These are phyloP conservation scores for Castanea sativa DNA, from an alignment of 306 rosid species.

Conservation along the genomic window DNA sequence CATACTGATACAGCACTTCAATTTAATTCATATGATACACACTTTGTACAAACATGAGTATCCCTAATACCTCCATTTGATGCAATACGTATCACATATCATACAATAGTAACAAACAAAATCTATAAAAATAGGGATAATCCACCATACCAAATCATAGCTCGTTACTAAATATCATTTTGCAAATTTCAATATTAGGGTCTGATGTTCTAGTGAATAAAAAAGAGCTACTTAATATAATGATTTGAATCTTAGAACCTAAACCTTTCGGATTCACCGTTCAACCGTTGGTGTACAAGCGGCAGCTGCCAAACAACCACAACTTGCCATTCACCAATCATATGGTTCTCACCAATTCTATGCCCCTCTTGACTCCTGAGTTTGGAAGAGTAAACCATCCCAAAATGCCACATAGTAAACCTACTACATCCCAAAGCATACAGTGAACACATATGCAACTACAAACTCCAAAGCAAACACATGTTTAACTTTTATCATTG, in stretches of 20 bases:
- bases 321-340: slow-evolving; percentile 82
- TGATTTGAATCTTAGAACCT: not conserved
- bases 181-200: not conserved
- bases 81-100: too few relatives aligned
- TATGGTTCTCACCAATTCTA: slow-evolving; percentile 54
- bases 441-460: too few relatives aligned
- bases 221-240: not conserved
- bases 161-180: not conserved
- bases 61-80: too few relatives aligned
- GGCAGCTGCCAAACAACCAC: slow-evolving; percentile 86
- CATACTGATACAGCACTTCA: too few relatives aligned
- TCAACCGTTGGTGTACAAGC: slow-evolving; percentile 80
- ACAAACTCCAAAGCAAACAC: too few relatives aligned
- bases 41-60: too few relatives aligned
- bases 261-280: slow-evolving; percentile 85
- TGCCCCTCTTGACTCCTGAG: slow-evolving; percentile 60
- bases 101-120: too few relatives aligned
- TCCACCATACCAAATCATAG: not conserved
- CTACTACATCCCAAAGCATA: too few relatives aligned
- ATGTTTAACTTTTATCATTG: too few relatives aligned
- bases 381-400: too few relatives aligned
- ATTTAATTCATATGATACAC: too few relatives aligned
- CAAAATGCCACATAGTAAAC: too few relatives aligned
- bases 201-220: not conserved
- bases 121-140: not conserved